These are phyloP conservation scores for Saraca asoca DNA, from an alignment of 331 rosid genomes.

Conservation along the genomic window DNA sequence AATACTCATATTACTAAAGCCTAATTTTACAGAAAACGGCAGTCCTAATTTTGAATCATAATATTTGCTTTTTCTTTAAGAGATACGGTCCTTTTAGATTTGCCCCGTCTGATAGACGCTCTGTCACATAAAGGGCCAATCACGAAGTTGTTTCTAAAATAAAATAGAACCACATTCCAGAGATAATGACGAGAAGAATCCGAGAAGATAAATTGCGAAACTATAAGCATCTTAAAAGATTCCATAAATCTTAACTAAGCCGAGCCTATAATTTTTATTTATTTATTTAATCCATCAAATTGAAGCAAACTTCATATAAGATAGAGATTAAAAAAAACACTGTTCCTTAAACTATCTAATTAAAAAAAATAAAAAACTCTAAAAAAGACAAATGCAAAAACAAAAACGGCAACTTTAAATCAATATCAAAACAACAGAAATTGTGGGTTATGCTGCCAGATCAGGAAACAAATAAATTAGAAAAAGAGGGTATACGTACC, in stretches of 20 bases:
- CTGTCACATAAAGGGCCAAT: conserved; percentile 9
- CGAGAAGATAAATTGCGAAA: conserved; percentile 21
- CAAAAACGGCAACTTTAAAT: not conserved
- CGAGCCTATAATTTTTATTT: not conserved
- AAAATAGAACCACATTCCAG: conserved; percentile 9
- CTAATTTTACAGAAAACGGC: not conserved
- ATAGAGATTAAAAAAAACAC: not conserved
- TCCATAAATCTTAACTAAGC: not conserved
- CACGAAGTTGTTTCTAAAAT: not conserved
- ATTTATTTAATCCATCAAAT: not conserved
- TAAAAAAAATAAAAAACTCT: not conserved
- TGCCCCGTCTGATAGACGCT: not conserved
- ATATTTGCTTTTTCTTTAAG: not conserved
- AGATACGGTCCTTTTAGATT: too few relatives aligned
- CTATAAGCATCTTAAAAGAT: conserved; percentile 13
- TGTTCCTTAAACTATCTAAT: not conserved
- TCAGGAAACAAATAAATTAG: conserved; percentile 3
- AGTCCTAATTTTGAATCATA: not conserved
- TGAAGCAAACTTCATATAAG: conserved; percentile 13
- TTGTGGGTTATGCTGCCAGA: conserved; percentile 16
- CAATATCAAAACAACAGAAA: not conserved
- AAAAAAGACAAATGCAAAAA: not conserved
- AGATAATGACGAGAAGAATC: too few relatives aligned
- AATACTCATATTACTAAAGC: not conserved
- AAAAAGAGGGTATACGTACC: conserved; percentile 47